Evolutionary conservation across 805 yeast species (phyloP).

Genomic region (Barnettozyma salicaria): DNA sequence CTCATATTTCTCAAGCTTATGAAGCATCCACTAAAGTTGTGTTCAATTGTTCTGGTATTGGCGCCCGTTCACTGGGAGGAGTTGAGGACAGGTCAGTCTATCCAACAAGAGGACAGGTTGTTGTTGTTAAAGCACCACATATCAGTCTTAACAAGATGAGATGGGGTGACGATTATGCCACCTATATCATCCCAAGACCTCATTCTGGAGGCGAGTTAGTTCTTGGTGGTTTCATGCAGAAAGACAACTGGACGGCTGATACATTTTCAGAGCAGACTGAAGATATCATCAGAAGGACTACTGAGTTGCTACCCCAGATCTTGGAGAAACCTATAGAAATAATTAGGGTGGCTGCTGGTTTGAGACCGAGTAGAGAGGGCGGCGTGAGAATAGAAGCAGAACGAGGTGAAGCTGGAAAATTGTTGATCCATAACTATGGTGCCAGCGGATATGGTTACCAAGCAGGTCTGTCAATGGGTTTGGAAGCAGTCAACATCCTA

Average conservation of each 20-base stretch:
- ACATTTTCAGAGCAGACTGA: slow-evolving; percentile 52
- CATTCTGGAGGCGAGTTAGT: slow-evolving; percentile 58
- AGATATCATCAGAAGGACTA: slow-evolving; percentile 56
- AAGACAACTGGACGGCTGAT: slow-evolving; percentile 55
- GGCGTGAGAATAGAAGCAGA: slow-evolving; percentile 68
- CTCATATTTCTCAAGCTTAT: slow-evolving; percentile 54
- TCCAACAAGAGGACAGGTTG: slow-evolving; percentile 79
- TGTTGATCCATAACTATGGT: slow-evolving; percentile 67
- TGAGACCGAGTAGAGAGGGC: slow-evolving; percentile 71
- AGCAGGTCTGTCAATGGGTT: slow-evolving; percentile 60
- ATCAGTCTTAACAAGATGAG: slow-evolving; percentile 50
- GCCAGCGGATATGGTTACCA: slow-evolving; percentile 63
- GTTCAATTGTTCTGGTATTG: slow-evolving; percentile 75
- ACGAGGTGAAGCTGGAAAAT: slow-evolving; percentile 33
- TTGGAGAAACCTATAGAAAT: slow-evolving; percentile 43
- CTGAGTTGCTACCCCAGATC: slow-evolving; percentile 45
- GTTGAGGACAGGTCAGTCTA: slow-evolving; percentile 55
- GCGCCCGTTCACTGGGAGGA: slow-evolving; percentile 59
- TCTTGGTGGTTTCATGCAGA: slow-evolving; percentile 70
- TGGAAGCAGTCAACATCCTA: slow-evolving; percentile 36
- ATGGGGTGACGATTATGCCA: slow-evolving; percentile 58
- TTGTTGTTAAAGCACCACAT: slow-evolving; percentile 66
- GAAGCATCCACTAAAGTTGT: slow-evolving; percentile 32
- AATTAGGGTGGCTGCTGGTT: slow-evolving; percentile 62
- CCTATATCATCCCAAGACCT: slow-evolving; percentile 72